Base-by-base conservation (phyloP, 2,329 filamentous ascomycete genomes). In the Akanthomyces dipterigenus region DNA sequence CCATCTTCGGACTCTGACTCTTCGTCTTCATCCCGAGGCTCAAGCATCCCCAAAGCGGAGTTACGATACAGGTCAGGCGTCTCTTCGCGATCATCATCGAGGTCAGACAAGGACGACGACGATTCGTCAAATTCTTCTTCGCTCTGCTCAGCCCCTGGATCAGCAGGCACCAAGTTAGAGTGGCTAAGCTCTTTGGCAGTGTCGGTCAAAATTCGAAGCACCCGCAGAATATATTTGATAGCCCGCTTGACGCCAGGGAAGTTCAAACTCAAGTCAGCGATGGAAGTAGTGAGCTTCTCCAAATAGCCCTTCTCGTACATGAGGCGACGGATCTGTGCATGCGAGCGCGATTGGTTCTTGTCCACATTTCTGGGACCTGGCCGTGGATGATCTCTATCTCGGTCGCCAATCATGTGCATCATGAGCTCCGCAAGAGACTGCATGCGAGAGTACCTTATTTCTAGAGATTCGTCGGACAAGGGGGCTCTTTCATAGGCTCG, bases 261-360 rank as follows among this genome's bases (percentile, higher is more conserved):
- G 67, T 96, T 96, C 64, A 99, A 84, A 71, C 97, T 95, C 63
- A 99, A 89, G 69, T 99, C 96, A 20, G 95, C 91, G 67, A 99
- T 93, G 1, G 96, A 96, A 14, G 88, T 85, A 2, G 95, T 98
- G 63, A 99, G 77, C 53, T 93, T 89, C 26, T 90, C 85, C 64
- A 98, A 88, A 72, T 95, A 96, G 61, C 96, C 92, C 77, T 98
- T 99, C 76, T 99, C 95, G 69, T 96, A 98, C 95, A 99, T 99
- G 63, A 97, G 86, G 66, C 92, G 91, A 38, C 91, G 88, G 67
- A 99, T 83, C 70, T 96, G 92, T 68, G 89, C 87, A 65, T 93
- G 89, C 8, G 92, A 93, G 48, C 80, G 78, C 26, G 73, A 71
- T 49, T 77, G 70, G 57, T 72, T 65, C 53, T 72, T 71, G 66